Evolutionary conservation across 2,329 filamentous ascomycete species (phyloP), one percentile per base, ranked within the genome.

Genomic region (Talaromyces sp.): DNA sequence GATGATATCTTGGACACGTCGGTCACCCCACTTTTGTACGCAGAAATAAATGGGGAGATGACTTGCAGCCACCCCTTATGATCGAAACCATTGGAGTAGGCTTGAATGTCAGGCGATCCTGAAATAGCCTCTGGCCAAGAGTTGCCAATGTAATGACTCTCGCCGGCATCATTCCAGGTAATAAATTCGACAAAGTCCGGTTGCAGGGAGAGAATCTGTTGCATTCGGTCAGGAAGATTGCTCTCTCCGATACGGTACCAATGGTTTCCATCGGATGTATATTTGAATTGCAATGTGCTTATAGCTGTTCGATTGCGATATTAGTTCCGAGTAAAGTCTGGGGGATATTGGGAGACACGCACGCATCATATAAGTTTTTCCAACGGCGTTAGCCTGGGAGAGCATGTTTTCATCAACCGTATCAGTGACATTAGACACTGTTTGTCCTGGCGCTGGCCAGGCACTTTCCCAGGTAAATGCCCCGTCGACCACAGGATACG

Each of bases 131-230:
- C 58, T 14, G 53, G 11, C 58, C 53, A 60, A 21, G 43, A 41
- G 14, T 60, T 43, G 53, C 58, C 58, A 19, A 60, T 53, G 7
- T 60, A 60, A 46, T 60, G 58, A 14, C 58, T 41, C 32, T 60
- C 58, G 6, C 58, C 58, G 9, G 58, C 58, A 19, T 60, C 58
- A 26, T 60, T 56, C 58, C 58, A 60, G 53, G 58, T 56, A n/a
- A 56, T 41, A 1, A 60, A 52, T 31, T 60, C 58, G 7, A 60
- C 58, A 31, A 52, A 56, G 12, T 60, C 58, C 12, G 58, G 58
- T 29, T 60, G 53, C 29, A 60, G n/a, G 21, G 21, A 4, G 26
- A 60, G 21, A 1, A 56, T 52, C 41, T 60, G 58, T 19, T 38
- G 52, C 52, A 60, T 56, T 12, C 53, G 41, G 9, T 56, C 32